Conservation (phyloP, 2,329 filamentous ascomycete species). For the Aureobasidium lini region DNA sequence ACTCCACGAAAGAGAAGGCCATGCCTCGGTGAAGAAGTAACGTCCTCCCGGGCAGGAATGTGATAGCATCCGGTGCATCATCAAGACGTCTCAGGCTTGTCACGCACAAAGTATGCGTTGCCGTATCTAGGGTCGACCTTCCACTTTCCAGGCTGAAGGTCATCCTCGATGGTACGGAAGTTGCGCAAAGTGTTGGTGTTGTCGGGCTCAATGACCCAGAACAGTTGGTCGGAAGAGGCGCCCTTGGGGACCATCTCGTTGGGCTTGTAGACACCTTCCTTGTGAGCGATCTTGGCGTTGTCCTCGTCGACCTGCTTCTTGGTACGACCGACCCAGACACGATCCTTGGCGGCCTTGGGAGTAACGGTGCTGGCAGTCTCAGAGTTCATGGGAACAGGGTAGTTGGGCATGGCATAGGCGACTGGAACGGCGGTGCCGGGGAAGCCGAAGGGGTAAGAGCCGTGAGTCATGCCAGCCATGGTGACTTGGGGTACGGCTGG, state of each 20-base stretch:
- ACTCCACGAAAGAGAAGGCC: not conserved
- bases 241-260: constrained; percentile 27
- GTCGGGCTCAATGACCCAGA: constrained; percentile 30
- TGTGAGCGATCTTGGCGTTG: constrained; percentile 30
- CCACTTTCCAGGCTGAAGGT: constrained; percentile 27
- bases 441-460: not conserved
- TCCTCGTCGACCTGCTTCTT: constrained; percentile 32
- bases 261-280: constrained; percentile 27
- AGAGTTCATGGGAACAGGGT: constrained; percentile 11
- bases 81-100: constrained; percentile 22
- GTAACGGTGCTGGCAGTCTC: constrained; percentile 11
- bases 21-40: not conserved
- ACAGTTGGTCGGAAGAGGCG: constrained; percentile 27
- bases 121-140: constrained; percentile 28
- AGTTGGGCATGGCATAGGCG: constrained; percentile 12
- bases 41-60: not conserved
- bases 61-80: not conserved
- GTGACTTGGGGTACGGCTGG: not conserved
- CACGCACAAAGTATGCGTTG: constrained; percentile 28
- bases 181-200: constrained; percentile 24
- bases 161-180: constrained; percentile 26
- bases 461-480: not conserved
- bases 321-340: constrained; percentile 30
- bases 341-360: not conserved
- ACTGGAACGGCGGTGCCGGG: not conserved